These are phyloP conservation scores for Heliosperma pusillum DNA, from an alignment of 148 eudicot species.

Conservation along the genomic window DNA sequence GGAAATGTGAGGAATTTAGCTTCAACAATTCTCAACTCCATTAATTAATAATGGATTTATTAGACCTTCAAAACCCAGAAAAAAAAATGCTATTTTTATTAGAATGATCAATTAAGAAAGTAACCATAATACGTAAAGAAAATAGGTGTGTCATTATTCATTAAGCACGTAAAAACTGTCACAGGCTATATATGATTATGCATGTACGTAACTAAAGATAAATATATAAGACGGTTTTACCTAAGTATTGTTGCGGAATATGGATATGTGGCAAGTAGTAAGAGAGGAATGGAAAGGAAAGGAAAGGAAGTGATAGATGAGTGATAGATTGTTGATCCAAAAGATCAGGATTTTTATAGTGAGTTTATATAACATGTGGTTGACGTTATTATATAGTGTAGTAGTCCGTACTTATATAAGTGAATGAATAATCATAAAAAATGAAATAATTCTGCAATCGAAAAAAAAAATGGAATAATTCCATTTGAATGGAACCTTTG, in stretches of 20 bases:
- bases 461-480: not conserved
- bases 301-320: not conserved
- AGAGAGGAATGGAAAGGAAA: not conserved
- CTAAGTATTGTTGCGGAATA: not conserved
- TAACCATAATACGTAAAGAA: not conserved
- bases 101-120: not conserved
- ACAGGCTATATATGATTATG: not conserved
- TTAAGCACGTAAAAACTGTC: not conserved
- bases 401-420: not conserved
- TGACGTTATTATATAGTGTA: not conserved
- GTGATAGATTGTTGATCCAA: not conserved
- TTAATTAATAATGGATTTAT: slow-evolving; percentile 2
- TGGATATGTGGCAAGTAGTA: slow-evolving; percentile 1
- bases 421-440: too few species aligned
- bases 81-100: not conserved
- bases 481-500: not conserved
- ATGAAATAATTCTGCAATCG: too few species aligned
- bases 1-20: slow-evolving; percentile 7
- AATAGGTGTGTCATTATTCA: not conserved
- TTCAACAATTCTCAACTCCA: slow-evolving; percentile 28
- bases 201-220: not conserved
- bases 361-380: slow-evolving; percentile 1
- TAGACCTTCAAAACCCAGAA: slow-evolving; percentile 9
- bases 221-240: not conserved
- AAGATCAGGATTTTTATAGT: slow-evolving; percentile 8